Percentiles rank a stretch among this genome's conserved stretches.
phyloP scores from a whole-genome alignment of 805 yeast genomes.

The Kazachstania martiniae region DNA sequence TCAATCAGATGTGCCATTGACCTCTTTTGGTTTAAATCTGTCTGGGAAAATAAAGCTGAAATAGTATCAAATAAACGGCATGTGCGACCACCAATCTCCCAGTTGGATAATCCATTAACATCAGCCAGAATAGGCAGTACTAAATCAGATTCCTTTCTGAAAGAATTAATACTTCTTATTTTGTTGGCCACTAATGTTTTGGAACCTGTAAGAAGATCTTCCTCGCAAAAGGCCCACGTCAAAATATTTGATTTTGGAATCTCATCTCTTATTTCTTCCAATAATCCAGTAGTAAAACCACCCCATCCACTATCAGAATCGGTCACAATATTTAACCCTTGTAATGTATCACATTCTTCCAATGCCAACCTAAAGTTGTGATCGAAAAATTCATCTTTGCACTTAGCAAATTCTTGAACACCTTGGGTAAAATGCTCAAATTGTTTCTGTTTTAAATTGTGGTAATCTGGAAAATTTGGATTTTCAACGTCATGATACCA shows the following conservation, averaged over 20 bases:
- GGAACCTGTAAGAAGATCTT: constrained; percentile 12
- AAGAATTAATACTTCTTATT: constrained; percentile 37
- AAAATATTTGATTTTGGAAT: constrained; percentile 38
- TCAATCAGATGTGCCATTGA: constrained; percentile 15
- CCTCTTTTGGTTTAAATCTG: constrained; percentile 6
- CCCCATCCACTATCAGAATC: constrained; percentile 82
- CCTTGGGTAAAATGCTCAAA: constrained; percentile 50
- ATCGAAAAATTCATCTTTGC: constrained; percentile 44
- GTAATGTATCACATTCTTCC: constrained; percentile 66
- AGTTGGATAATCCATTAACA: constrained; percentile 13
- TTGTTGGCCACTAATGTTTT: constrained; percentile 23
- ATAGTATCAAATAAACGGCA: constrained; percentile 18
- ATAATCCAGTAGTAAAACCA: constrained; percentile 47
- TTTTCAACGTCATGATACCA: constrained; percentile 40
- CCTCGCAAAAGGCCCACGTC: constrained; percentile 37
- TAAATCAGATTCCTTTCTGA: constrained; percentile 40
- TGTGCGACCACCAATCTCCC: constrained; percentile 21
- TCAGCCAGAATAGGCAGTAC: constrained; percentile 41
- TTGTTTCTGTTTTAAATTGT: constrained; percentile 11
- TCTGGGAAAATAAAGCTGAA: constrained; percentile 13
- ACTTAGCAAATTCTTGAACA: constrained; percentile 40
- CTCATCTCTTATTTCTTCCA: constrained; percentile 58
- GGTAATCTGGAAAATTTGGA: constrained; percentile 23
- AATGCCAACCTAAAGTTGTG: constrained; percentile 46
- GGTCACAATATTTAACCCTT: constrained; percentile 58